A percentile compares a stretch with the other conserved stretches of the same genome.
Evolutionary conservation across 768 basidiomycete genomes (phyloP).

Genomic region (Tricholomella constricta): DNA sequence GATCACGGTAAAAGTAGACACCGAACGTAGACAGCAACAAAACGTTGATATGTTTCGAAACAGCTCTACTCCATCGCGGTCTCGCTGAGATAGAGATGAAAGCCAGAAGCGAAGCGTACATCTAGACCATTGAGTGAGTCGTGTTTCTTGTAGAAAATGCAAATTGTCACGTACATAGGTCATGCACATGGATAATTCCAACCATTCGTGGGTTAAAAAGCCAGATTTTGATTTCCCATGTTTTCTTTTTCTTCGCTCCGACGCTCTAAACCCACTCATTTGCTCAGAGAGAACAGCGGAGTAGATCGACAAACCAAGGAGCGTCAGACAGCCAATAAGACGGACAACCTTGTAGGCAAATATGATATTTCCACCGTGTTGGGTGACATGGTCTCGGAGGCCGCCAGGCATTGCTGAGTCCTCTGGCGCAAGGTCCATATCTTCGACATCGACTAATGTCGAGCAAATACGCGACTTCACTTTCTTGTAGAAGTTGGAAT

Average conservation of each 20-base stretch:
- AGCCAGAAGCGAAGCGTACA: conserved; percentile 47
- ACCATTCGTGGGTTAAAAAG: conserved; percentile 27
- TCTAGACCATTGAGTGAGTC: conserved; percentile 25
- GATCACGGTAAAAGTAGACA: conserved; percentile 57
- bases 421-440: not conserved
- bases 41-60: conserved; percentile 47
- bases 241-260: conserved; percentile 29
- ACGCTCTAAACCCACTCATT: not conserved
- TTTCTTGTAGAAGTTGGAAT: conserved; percentile 4
- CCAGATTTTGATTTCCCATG: conserved; percentile 14
- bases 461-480: conserved; percentile 6
- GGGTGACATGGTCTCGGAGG: conserved; percentile 38
- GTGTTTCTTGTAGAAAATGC: not conserved
- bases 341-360: conserved; percentile 50
- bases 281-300: conserved; percentile 36
- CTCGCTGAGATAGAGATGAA: conserved; percentile 40
- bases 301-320: conserved; percentile 53
- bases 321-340: conserved; percentile 42
- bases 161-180: conserved; percentile 28
- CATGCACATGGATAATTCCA: conserved; percentile 32
- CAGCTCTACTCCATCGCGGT: conserved; percentile 36
- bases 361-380: conserved; percentile 48
- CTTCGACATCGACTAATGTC: not conserved
- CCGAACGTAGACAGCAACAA: conserved; percentile 49
- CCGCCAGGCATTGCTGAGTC: conserved; percentile 24